Evolutionary conservation across 169 alveolate species (phyloP), one percentile per base, ranked within the genome.

Genomic region (Plasmodium gallinaceum): DNA sequence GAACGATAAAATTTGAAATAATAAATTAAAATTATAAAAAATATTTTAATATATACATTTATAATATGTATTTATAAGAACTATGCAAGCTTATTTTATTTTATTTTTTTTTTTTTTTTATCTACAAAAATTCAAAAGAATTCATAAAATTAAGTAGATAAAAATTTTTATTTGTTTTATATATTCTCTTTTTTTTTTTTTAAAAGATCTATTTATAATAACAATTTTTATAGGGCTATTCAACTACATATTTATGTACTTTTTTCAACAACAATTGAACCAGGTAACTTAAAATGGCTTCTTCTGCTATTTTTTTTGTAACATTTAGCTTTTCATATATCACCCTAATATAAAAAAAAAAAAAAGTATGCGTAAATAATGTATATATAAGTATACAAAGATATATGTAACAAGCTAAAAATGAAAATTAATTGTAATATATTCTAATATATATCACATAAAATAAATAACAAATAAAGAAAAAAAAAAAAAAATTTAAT

Each of bases 261-360:
- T 80, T 80, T 48, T 42, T 68, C 12, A 83, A 5, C 12, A 83
- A 37, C 20, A 83, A 42, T 16, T 62, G 52, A 62, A 83, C 52
- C 18, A 83, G 37, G 62, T 83, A 68, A 24, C 68, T 85, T 18
- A 83, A 71, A 16, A 83, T 43, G 9, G 69, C 91, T 32, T 83
- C 73, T 60, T 83, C 91, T 68, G 91, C 91, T 12, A 69, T 18
- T 83, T 68, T 52, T 39, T 26, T 68, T 18, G 91, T 83, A 16
- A 37, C 16, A 24, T 60, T 83, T 9, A 83, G 74, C 37, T 24
- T 66, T n/a, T 83, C 91, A 32, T 83, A 83, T 65, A 83, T 16
- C 54, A 83, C 5, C 16, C 91, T 83, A 18, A 5, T 16, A n/a
- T 10, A 46, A 74, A 42, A 57, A 64, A 65, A 18, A 46, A 60